Percentiles rank a stretch among this genome's conserved stretches.
Evolutionary conservation across 169 alveolate genomes (phyloP).

Genomic region (Pseudocohnilembus persalinus): DNA sequence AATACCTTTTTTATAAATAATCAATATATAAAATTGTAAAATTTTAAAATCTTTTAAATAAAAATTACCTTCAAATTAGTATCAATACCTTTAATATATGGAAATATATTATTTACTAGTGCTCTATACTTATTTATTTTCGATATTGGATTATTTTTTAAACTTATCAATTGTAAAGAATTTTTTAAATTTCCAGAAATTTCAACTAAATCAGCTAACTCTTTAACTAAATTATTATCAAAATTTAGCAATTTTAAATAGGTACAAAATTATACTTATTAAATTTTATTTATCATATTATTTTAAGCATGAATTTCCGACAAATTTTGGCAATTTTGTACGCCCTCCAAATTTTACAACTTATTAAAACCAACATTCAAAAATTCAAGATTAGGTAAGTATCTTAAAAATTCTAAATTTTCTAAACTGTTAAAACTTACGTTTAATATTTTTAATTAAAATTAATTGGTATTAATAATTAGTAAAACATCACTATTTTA

Average conservation of each 20-base stretch:
- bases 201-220: neutral
- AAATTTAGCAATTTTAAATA: neutral
- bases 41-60: too few species aligned
- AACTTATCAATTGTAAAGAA: neutral
- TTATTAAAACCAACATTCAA: too few species aligned
- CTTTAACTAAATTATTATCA: neutral
- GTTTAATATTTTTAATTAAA: too few species aligned
- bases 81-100: neutral
- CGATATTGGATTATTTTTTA: neutral
- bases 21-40: too few species aligned
- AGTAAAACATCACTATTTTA: neutral
- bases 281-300: too few species aligned
- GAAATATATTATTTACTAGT: neutral
- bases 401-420: too few species aligned
- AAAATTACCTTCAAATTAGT: neutral
- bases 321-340: neutral
- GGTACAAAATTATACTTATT: too few species aligned
- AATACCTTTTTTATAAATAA: neutral
- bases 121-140: neutral
- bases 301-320: neutral
- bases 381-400: neutral
- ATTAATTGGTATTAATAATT: neutral
- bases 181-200: too few species aligned
- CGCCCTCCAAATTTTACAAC: neutral
- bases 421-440: neutral